These are phyloP conservation scores for Gamarada debralockiae DNA, from an alignment of 495 filamentous ascomycete genomes.

Conservation along the genomic window DNA sequence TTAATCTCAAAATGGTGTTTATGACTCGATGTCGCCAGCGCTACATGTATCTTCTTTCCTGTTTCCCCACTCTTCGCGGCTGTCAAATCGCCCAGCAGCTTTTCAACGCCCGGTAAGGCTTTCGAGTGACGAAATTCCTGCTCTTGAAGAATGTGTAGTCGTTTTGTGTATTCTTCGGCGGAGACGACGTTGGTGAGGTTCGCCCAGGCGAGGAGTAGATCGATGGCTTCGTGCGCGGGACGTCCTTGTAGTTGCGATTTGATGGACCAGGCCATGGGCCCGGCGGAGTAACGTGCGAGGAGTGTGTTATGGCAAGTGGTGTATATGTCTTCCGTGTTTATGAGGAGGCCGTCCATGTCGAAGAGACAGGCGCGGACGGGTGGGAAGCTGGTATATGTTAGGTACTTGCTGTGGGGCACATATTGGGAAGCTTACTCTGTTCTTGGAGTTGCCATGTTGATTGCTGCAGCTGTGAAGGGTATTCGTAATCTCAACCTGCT, in stretches of 20 bases:
- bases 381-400: conserved; percentile 32
- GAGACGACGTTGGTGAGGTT: conserved; percentile 32
- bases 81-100: conserved; percentile 29
- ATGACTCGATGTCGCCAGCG: conserved; percentile 2
- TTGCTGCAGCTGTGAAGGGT: neutral
- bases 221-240: neutral
- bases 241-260: conserved; percentile 5
- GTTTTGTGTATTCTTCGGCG: conserved; percentile 27
- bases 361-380: conserved; percentile 42
- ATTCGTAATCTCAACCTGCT: too few species aligned
- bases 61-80: conserved; percentile 13
- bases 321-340: conserved; percentile 41
- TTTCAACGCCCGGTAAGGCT: conserved; percentile 33
- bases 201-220: conserved; percentile 28
- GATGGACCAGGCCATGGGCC: conserved; percentile 3
- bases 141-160: conserved; percentile 24
- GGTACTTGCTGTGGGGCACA: too few species aligned
- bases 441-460: neutral
- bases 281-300: conserved; percentile 28
- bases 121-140: conserved; percentile 28
- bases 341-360: conserved; percentile 40
- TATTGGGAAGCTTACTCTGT: neutral
- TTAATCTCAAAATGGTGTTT: conserved; percentile 3
- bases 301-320: conserved; percentile 31
- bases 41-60: neutral